phyloP scores from a whole-genome alignment of 352 stramenopile genomes.

The Phytophthora cactorum region DNA sequence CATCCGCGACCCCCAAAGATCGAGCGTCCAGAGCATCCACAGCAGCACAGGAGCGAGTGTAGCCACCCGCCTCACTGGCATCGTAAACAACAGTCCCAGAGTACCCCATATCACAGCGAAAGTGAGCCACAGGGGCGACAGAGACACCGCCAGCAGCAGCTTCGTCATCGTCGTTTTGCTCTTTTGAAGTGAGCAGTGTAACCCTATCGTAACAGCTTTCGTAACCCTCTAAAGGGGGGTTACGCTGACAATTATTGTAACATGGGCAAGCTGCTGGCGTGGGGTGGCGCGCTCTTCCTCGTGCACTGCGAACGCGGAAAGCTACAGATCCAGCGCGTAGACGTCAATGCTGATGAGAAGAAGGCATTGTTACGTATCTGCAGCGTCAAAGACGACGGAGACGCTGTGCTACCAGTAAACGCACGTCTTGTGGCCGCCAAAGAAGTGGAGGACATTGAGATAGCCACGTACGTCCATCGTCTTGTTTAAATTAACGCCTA shows the following conservation, averaged over 20 bases:
- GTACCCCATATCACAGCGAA: constrained; percentile 18
- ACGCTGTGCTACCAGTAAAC: constrained; percentile 24
- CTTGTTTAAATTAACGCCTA: not conserved
- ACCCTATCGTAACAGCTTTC: not conserved
- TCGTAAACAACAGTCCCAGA: constrained; percentile 28
- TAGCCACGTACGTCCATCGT: constrained; percentile 47
- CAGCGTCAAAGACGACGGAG: constrained; percentile 7
- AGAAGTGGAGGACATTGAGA: constrained; percentile 42
- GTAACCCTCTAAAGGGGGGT: not conserved
- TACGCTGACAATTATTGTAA: not conserved
- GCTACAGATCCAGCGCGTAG: constrained; percentile 34
- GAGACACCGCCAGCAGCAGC: constrained; percentile 14
- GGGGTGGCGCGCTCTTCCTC: constrained; percentile 37
- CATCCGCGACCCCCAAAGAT: constrained; percentile 13
- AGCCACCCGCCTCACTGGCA: constrained; percentile 9
- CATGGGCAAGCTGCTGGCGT: constrained; percentile 37
- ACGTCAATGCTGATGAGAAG: constrained; percentile 27
- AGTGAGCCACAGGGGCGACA: constrained; percentile 24
- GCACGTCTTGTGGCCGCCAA: constrained; percentile 45
- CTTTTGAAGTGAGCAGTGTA: constrained; percentile 13
- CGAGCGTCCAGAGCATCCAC: constrained; percentile 25
- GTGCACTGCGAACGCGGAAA: constrained; percentile 27
- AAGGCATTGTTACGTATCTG: constrained; percentile 23
- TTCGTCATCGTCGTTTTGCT: constrained; percentile 6
- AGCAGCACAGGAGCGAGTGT: constrained; percentile 19